Conservation (phyloP, 257 asterid species). For the Lavandula angustifolia region DNA sequence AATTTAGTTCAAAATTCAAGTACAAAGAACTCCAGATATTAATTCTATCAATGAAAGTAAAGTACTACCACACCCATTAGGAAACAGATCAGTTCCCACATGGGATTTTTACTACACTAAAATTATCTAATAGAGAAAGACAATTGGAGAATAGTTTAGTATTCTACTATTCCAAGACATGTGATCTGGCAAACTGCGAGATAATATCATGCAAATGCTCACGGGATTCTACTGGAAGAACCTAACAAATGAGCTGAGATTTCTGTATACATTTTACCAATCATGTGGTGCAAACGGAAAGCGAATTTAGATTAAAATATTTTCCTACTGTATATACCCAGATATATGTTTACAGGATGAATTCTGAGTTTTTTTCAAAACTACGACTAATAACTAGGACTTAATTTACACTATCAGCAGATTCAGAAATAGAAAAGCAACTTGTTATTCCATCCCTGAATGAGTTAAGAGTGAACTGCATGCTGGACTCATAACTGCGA, state of each 20-base stretch:
- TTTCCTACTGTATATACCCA: not conserved
- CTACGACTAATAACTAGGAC: no score
- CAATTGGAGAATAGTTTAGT: not conserved
- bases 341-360: not conserved
- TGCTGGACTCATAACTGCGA: slow-evolving; percentile 2
- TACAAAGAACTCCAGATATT: slow-evolving; percentile 14
- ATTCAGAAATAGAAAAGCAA: slow-evolving; percentile 5
- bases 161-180: slow-evolving; percentile 1
- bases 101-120: no score
- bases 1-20: slow-evolving; percentile 17
- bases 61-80: not conserved
- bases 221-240: not conserved
- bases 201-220: not conserved
- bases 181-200: not conserved
- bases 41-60: not conserved
- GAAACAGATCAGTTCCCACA: no score
- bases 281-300: not conserved
- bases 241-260: not conserved
- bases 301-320: not conserved
- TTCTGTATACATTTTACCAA: not conserved
- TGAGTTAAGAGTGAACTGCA: slow-evolving; percentile 1
- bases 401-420: not conserved
- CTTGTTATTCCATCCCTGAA: not conserved
- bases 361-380: not conserved
- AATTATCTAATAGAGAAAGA: not conserved